Evolutionary conservation across 176 grass and related monocot species (phyloP).

Genomic region (Eragrostis nindensis): DNA sequence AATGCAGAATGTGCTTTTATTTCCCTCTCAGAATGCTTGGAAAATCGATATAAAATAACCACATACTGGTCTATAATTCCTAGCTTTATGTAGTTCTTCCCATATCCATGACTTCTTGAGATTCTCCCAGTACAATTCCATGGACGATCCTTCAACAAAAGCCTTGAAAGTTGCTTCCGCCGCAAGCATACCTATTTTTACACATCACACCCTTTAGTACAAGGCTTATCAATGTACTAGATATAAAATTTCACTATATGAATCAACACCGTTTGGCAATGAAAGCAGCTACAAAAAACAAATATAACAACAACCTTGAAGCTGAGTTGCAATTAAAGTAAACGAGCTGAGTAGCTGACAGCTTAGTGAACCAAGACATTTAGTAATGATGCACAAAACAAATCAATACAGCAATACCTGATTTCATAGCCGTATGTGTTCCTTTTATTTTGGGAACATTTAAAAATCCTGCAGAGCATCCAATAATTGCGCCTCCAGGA

Average conservation of each 20-base stretch:
- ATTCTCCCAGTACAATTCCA: constrained; percentile 90
- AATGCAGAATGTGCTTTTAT: not conserved
- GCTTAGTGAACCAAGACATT: not conserved
- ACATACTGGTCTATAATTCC: constrained; percentile 93
- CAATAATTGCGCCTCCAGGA: constrained; percentile 91
- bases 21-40: not conserved
- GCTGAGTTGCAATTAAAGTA: not conserved
- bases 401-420: constrained; percentile 52
- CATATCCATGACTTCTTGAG: constrained; percentile 96
- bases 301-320: constrained; percentile 16
- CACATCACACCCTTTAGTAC: constrained; percentile 39
- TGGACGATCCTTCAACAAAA: constrained; percentile 75
- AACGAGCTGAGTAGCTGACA: not conserved
- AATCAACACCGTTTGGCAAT: not conserved
- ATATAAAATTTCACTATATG: not conserved
- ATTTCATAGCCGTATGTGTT: constrained; percentile 98
- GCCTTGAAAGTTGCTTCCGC: constrained; percentile 78
- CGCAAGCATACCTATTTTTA: constrained; percentile 85
- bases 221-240: constrained; percentile 7
- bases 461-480: constrained; percentile 95
- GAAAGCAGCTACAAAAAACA: not conserved
- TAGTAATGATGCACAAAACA: constrained; percentile 5
- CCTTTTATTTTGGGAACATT: constrained; percentile 99
- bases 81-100: constrained; percentile 89
- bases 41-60: constrained; percentile 13